Percentiles rank a stretch among this genome's conserved stretches.
Conservation (phyloP, 2,329 filamentous ascomycete species). For the Eurotiales sp. region DNA sequence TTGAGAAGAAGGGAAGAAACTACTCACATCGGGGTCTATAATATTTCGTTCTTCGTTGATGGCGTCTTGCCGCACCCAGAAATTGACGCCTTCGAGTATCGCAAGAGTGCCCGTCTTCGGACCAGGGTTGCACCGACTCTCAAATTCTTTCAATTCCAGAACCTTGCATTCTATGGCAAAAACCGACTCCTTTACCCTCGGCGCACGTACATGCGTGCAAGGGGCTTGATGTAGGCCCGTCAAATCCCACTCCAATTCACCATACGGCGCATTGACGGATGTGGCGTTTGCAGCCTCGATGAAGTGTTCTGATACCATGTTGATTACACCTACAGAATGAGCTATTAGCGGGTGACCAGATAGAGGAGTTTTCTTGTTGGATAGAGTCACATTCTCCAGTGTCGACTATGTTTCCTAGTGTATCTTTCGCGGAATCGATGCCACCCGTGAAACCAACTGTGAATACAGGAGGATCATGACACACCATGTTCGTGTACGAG, state of each 20-base stretch:
- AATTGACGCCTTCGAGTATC: slow-evolving; percentile 72
- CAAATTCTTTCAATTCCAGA: slow-evolving; percentile 67
- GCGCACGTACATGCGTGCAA: slow-evolving; percentile 59
- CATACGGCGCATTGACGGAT: slow-evolving; percentile 69
- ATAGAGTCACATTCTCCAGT: slow-evolving; percentile 61
- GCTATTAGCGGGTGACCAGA: too few species aligned
- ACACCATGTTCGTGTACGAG: slow-evolving; percentile 73
- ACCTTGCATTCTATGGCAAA: slow-evolving; percentile 75
- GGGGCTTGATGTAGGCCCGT: slow-evolving; percentile 64
- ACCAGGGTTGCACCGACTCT: slow-evolving; percentile 62
- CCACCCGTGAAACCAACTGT: slow-evolving; percentile 50
- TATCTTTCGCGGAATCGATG: slow-evolving; percentile 61
- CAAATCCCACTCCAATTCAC: slow-evolving; percentile 70
- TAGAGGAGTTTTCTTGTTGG: too few species aligned
- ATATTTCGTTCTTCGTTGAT: slow-evolving; percentile 68
- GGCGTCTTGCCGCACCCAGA: slow-evolving; percentile 82
- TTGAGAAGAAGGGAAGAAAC: too few species aligned
- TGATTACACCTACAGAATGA: slow-evolving; percentile 52
- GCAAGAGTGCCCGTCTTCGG: slow-evolving; percentile 67
- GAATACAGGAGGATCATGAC: slow-evolving; percentile 79
- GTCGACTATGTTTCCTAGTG: slow-evolving; percentile 65
- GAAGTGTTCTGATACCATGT: slow-evolving; percentile 78
- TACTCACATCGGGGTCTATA: slow-evolving; percentile 56
- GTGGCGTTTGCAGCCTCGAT: slow-evolving; percentile 77
- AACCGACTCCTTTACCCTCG: slow-evolving; percentile 71